A percentile compares a stretch with the other conserved stretches of the same genome.
Evolutionary conservation across 1,139 yeast genomes (phyloP).

Genomic region (Pichia sp.): DNA sequence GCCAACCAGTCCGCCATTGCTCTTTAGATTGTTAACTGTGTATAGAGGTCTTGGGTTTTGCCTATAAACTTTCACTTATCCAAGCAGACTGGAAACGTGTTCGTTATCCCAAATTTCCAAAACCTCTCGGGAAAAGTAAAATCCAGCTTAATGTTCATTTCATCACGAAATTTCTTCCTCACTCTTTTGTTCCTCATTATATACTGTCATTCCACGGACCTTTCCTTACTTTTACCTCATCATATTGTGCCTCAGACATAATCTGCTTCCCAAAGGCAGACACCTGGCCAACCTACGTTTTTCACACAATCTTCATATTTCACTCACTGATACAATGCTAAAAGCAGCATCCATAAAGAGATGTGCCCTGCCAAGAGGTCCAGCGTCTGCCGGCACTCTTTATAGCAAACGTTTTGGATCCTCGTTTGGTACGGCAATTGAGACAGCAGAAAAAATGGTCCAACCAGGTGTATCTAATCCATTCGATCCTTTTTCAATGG

Average conservation of each 20-base stretch:
- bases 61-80: too few species aligned
- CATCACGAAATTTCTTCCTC: background rate
- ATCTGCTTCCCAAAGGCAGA: background rate
- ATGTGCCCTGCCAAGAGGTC: background rate
- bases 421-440: constrained; percentile 59
- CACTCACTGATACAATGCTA: constrained; percentile 1
- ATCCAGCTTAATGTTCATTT: background rate
- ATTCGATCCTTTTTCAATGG: constrained; percentile 82
- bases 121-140: background rate
- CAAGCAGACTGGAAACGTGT: background rate
- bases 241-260: background rate
- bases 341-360: constrained; percentile 1
- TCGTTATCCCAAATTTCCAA: too few species aligned
- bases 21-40: background rate
- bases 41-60: too few species aligned
- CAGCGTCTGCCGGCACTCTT: background rate
- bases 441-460: constrained; percentile 75
- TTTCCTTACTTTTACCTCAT: background rate
- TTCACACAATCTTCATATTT: background rate
- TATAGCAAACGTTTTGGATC: constrained; percentile 28
- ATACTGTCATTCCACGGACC: background rate
- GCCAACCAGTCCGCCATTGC: constrained; percentile 39
- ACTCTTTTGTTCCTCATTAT: background rate
- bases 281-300: background rate
- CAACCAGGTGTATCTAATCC: constrained; percentile 55